Evolutionary conservation across 768 basidiomycete genomes (phyloP).

Genomic region (Lentinus tigrinus): DNA sequence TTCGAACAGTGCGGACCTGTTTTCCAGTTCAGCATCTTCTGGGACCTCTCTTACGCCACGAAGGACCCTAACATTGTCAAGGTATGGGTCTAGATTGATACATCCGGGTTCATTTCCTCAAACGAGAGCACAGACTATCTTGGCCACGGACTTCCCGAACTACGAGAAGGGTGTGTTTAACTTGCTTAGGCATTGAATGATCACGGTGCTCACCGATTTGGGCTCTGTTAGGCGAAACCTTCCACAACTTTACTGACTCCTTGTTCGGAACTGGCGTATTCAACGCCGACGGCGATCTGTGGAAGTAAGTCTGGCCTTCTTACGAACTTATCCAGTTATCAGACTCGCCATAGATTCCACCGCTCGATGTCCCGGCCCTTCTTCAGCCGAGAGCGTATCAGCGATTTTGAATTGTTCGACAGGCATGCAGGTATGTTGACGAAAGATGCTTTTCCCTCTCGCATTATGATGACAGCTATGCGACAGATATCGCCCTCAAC

Average conservation of each 20-base stretch:
- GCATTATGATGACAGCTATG: not conserved
- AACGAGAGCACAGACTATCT: conserved; percentile 30
- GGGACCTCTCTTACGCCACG: conserved; percentile 19
- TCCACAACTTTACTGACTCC: conserved; percentile 31
- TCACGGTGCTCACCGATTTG: too few species aligned
- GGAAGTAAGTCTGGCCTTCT: conserved; percentile 37
- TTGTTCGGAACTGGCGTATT: conserved; percentile 67
- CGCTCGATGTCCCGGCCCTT: conserved; percentile 65
- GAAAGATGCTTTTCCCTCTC: conserved; percentile 9
- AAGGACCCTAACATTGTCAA: conserved; percentile 32
- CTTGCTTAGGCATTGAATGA: not conserved
- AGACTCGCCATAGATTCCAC: conserved; percentile 42
- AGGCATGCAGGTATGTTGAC: conserved; percentile 42
- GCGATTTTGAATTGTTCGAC: conserved; percentile 62
- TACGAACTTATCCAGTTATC: not conserved
- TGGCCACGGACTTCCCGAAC: conserved; percentile 44
- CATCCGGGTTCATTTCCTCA: not conserved
- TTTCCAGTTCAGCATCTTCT: conserved; percentile 20
- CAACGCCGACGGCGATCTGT: conserved; percentile 63
- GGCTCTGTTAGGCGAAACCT: conserved; percentile 4
- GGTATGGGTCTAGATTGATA: conserved; percentile 16
- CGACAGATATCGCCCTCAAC: conserved; percentile 20
- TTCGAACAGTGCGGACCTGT: conserved; percentile 23
- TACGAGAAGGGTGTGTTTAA: conserved; percentile 41
- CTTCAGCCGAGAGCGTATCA: conserved; percentile 59